Conservation (phyloP, 768 basidiomycete genomes). For the Trametes cinnabarina region DNA sequence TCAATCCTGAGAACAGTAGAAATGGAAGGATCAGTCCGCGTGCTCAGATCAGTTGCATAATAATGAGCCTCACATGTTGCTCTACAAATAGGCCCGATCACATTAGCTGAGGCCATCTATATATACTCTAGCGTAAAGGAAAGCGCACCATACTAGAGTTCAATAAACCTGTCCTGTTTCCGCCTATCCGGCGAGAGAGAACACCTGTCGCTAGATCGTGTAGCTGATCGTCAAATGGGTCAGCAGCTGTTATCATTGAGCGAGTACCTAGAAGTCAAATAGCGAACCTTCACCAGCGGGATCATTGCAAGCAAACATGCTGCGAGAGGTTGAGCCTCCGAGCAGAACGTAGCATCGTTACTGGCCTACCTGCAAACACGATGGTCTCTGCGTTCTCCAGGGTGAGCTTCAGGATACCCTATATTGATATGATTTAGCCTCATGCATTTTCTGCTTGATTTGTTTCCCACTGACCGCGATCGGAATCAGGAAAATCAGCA, state of each 20-base stretch:
- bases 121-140: background rate
- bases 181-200: conserved; percentile 72
- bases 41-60: background rate
- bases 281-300: conserved; percentile 69
- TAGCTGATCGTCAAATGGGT: conserved; percentile 40
- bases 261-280: background rate
- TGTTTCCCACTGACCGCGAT: conserved; percentile 47
- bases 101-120: conserved; percentile 13
- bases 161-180: conserved; percentile 71
- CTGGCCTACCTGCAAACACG: conserved; percentile 59
- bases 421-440: background rate
- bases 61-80: conserved; percentile 50
- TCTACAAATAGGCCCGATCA: conserved; percentile 45
- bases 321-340: conserved; percentile 24
- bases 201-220: conserved; percentile 78
- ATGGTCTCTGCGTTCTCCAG: conserved; percentile 49
- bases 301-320: conserved; percentile 70
- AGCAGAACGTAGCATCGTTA: background rate
- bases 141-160: conserved; percentile 73
- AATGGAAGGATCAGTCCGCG: background rate
- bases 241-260: background rate
- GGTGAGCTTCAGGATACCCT: conserved; percentile 59
- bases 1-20: conserved; percentile 40
- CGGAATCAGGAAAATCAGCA: conserved; percentile 64
- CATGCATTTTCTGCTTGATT: no score